Conservation (phyloP, 2,329 filamentous ascomycete genomes). For the Chaetomiaceae sp. region DNA sequence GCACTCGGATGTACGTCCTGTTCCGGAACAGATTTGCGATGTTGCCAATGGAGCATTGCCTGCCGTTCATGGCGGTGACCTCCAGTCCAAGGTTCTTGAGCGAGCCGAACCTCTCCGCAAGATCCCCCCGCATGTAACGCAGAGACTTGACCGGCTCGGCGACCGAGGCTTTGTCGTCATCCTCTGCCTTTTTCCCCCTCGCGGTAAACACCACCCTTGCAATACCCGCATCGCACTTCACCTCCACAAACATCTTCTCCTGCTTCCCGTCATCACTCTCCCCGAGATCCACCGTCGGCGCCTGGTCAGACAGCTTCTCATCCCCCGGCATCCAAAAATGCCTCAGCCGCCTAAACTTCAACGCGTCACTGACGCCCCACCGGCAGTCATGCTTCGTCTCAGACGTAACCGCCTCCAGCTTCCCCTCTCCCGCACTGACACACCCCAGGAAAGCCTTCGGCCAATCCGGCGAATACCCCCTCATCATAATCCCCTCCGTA, state of each 20-base stretch:
- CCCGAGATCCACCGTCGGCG: neutral
- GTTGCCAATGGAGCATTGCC: slow-evolving; percentile 30
- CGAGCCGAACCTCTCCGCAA: slow-evolving; percentile 33
- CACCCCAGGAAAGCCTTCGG: slow-evolving; percentile 37
- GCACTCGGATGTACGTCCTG: slow-evolving; percentile 35
- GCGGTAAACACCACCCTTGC: slow-evolving; percentile 18
- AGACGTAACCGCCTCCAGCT: neutral
- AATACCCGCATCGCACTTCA: slow-evolving; percentile 24
- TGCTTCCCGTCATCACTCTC: slow-evolving; percentile 11
- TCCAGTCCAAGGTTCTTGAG: slow-evolving; percentile 31
- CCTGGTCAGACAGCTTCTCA: slow-evolving; percentile 26
- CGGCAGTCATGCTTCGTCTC: slow-evolving; percentile 50
- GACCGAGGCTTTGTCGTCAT: neutral
- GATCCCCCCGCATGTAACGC: slow-evolving; percentile 13
- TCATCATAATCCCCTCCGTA: slow-evolving; percentile 61
- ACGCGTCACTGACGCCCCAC: slow-evolving; percentile 64
- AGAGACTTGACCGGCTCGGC: neutral
- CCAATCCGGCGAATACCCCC: slow-evolving; percentile 41
- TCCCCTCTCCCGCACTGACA: neutral
- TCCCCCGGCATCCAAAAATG: slow-evolving; percentile 66
- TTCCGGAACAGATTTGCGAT: slow-evolving; percentile 34
- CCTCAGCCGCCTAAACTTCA: slow-evolving; percentile 64
- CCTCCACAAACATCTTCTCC: slow-evolving; percentile 25
- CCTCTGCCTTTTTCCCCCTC: slow-evolving; percentile 5
- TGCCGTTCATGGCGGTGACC: slow-evolving; percentile 40